Percentiles rank a stretch among this genome's conserved stretches.
Evolutionary conservation across 2,329 filamentous ascomycete genomes (phyloP).

Genomic region (Penicillium sp.): DNA sequence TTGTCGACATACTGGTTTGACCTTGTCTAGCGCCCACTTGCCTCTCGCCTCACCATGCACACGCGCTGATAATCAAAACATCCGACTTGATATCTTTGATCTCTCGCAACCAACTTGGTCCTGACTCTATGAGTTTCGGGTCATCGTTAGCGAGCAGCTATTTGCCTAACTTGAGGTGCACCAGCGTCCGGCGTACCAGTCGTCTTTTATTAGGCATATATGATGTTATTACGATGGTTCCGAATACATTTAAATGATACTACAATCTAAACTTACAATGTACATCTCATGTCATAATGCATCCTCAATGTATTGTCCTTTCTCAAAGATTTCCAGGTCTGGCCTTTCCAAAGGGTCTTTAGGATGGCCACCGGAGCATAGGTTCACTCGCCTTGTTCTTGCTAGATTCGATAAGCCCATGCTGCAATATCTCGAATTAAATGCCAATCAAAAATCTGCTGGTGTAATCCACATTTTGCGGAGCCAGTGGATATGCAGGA

Average conservation of each 20-base stretch:
- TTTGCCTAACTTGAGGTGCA: background rate
- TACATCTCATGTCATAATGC: background rate
- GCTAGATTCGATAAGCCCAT: too few species aligned
- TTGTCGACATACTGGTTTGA: background rate
- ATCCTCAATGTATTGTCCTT: too few species aligned
- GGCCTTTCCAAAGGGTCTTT: too few species aligned
- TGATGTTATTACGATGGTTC: conserved; percentile 7
- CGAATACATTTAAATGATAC: conserved; percentile 1
- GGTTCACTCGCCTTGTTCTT: too few species aligned
- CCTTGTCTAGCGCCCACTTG: background rate
- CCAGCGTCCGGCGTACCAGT: background rate
- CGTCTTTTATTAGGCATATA: conserved; percentile 2
- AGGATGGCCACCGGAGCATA: too few species aligned
- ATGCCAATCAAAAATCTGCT: too few species aligned
- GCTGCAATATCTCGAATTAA: too few species aligned
- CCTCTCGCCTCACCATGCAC: background rate
- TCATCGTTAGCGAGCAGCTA: background rate
- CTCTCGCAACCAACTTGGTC: background rate
- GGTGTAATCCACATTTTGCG: too few species aligned
- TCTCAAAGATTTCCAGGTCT: too few species aligned
- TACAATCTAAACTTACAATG: background rate
- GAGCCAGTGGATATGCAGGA: too few species aligned
- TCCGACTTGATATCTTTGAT: background rate
- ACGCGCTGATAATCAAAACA: background rate
- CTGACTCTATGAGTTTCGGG: background rate